phyloP scores from a whole-genome alignment of 345 rosid species.

The Citropsis articulata region DNA sequence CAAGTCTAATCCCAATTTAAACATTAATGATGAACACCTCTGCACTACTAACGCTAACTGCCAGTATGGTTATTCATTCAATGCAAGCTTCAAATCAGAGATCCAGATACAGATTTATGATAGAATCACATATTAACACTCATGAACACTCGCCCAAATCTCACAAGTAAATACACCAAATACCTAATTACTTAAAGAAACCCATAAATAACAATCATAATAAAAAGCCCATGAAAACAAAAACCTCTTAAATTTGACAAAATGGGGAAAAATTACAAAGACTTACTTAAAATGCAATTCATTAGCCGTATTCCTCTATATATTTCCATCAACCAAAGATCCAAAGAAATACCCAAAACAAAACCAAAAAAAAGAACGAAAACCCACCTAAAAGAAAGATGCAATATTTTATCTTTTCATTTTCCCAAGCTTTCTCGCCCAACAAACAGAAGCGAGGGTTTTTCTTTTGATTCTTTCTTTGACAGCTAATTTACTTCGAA shows the following conservation, averaged over 20 bases:
- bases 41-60: neutral
- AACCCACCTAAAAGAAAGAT: neutral
- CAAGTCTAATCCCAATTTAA: neutral
- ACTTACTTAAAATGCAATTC: neutral
- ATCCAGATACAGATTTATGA: neutral
- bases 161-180: neutral
- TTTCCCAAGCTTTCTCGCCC: constrained; percentile 1
- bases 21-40: too few relatives aligned
- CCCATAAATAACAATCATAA: neutral
- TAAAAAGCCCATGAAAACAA: neutral
- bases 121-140: constrained; percentile 3
- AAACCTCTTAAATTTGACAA: neutral
- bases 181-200: neutral
- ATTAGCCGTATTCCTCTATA: neutral
- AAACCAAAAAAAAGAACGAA: neutral
- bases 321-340: neutral
- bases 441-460: constrained; percentile 13
- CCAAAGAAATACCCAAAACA: neutral
- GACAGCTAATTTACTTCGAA: neutral
- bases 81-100: neutral
- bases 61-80: neutral
- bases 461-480: neutral
- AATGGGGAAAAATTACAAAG: neutral
- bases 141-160: neutral
- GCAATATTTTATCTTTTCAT: neutral